Conservation (phyloP, 441 rosid genomes). For the Syzygium malaccense region DNA sequence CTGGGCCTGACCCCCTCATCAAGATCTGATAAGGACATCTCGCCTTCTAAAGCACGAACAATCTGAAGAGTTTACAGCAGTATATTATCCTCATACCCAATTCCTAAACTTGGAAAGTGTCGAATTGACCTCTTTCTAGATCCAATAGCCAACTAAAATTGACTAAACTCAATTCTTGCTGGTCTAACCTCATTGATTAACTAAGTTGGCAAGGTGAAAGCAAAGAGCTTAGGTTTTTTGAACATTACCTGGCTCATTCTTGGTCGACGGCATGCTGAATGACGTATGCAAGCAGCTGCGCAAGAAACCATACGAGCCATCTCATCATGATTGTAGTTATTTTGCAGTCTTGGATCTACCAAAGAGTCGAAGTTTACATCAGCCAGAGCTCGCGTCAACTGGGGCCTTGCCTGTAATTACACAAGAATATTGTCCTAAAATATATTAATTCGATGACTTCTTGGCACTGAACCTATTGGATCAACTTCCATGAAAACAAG, state of each 20-base stretch:
- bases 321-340: constrained; percentile 5
- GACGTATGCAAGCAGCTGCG: constrained; percentile 15
- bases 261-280: constrained; percentile 12
- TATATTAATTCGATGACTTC: background rate
- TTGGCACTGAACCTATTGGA: background rate
- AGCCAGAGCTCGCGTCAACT: background rate
- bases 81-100: background rate
- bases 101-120: background rate
- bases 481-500: background rate
- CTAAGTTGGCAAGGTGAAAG: background rate
- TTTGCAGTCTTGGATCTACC: constrained; percentile 7
- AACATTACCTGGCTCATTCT: constrained; percentile 8
- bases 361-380: constrained; percentile 9
- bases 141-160: background rate
- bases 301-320: constrained; percentile 12
- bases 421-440: background rate
- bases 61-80: constrained; percentile 33
- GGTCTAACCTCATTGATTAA: background rate
- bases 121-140: background rate
- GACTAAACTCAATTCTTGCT: background rate
- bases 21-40: constrained; percentile 61
- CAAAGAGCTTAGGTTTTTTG: background rate
- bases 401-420: constrained; percentile 8
- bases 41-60: constrained; percentile 90
- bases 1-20: constrained; percentile 88